phyloP scores from a whole-genome alignment of 257 asterid species.

The Gardenia jasminoides region DNA sequence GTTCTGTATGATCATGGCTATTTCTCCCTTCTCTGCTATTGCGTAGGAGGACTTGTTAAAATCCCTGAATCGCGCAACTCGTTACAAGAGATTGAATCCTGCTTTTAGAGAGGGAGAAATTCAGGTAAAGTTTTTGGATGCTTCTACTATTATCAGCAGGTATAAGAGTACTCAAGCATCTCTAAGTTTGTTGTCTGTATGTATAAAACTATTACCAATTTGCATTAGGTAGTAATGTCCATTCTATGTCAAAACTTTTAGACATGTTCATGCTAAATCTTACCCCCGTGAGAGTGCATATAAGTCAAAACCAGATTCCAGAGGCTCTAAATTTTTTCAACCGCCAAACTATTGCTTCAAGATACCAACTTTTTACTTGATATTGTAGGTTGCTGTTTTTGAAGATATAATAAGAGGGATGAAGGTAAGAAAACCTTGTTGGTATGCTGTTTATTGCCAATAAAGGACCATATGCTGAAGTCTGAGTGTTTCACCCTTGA shows the following conservation, averaged over 20 bases:
- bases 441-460: not conserved
- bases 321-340: not conserved
- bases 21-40: constrained; percentile 11
- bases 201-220: not conserved
- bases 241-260: not conserved
- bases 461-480: not conserved
- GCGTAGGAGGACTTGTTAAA: constrained; percentile 81
- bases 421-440: constrained; percentile 56
- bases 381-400: constrained; percentile 69
- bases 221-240: not conserved
- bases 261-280: not conserved
- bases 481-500: too few relatives aligned
- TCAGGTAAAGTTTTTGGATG: constrained; percentile 42
- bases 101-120: constrained; percentile 60
- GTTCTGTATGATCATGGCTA: not conserved
- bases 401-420: constrained; percentile 82
- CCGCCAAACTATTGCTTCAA: not conserved
- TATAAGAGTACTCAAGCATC: not conserved
- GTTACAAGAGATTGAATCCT: constrained; percentile 57
- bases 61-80: constrained; percentile 69
- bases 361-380: constrained; percentile 6
- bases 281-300: not conserved
- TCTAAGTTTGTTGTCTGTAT: not conserved
- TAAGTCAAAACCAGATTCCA: too few relatives aligned
- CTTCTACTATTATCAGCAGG: too few relatives aligned